Evolutionary conservation across 805 yeast species (phyloP).

Genomic region (Candida manassasensis): DNA sequence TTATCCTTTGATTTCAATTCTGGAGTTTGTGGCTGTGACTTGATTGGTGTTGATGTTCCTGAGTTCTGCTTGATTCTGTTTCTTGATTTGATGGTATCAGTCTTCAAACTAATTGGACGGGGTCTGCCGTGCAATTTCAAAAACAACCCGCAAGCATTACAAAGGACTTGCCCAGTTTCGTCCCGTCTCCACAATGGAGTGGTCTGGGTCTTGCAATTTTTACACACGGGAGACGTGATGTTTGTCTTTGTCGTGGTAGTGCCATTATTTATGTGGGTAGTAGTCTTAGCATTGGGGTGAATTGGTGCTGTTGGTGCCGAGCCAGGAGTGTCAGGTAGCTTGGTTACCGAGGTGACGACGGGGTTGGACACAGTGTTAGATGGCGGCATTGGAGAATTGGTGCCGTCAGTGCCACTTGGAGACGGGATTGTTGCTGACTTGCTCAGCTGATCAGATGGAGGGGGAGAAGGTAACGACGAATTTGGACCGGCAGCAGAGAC

Average conservation of each 20-base stretch:
- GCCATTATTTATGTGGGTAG: constrained; percentile 52
- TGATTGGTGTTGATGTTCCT: constrained; percentile 15
- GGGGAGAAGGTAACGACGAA: not conserved
- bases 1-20: constrained; percentile 49
- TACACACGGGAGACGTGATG: constrained; percentile 68
- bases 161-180: constrained; percentile 70
- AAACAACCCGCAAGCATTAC: constrained; percentile 92
- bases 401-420: not conserved
- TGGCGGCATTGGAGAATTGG: not conserved
- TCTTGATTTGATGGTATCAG: constrained; percentile 88
- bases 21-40: constrained; percentile 51
- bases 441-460: not conserved
- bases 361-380: not conserved
- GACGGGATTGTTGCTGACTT: not conserved
- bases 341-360: not conserved
- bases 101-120: constrained; percentile 84
- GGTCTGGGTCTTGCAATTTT: constrained; percentile 86
- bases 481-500: not conserved
- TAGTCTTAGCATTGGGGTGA: constrained; percentile 62
- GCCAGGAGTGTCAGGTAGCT: not conserved
- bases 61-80: constrained; percentile 65
- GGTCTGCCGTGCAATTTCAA: constrained; percentile 88
- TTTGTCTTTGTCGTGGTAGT: constrained; percentile 62
- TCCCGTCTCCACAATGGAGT: constrained; percentile 96
- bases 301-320: constrained; percentile 22